A percentile compares a stretch with the other conserved stretches of the same genome.
Conservation (phyloP, 2,329 filamentous ascomycete genomes). For the Berkeleyomyces rouxiae region DNA sequence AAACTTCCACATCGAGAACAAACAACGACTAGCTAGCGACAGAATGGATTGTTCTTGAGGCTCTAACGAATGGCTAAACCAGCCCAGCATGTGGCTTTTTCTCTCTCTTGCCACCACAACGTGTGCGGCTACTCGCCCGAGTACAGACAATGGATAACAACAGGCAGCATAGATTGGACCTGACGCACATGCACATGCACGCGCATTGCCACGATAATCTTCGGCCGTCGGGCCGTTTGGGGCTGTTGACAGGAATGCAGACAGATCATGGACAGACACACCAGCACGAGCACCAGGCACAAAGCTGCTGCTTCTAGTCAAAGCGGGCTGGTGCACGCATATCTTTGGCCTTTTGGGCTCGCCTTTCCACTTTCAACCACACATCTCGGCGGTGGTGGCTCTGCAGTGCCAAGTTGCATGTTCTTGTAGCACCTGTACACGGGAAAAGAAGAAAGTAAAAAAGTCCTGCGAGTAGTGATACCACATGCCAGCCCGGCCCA, state of each 20-base stretch:
- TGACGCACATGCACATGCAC: not conserved
- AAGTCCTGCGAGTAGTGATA: no score
- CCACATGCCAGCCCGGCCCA: no score
- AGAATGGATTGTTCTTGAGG: not conserved
- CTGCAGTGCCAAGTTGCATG: not conserved
- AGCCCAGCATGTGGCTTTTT: no score
- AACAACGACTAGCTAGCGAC: not conserved
- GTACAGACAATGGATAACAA: no score
- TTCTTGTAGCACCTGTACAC: not conserved
- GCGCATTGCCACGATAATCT: not conserved
- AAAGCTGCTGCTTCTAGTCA: not conserved
- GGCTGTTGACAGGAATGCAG: not conserved
- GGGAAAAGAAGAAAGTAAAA: not conserved
- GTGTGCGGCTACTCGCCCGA: no score
- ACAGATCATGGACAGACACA: not conserved
- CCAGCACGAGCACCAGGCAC: not conserved
- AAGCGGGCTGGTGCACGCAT: not conserved
- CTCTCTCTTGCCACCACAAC: no score
- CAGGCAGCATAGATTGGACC: not conserved
- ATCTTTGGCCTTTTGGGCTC: not conserved
- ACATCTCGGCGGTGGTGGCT: not conserved
- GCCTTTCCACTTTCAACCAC: not conserved
- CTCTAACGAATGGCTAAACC: not conserved
- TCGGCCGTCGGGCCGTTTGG: not conserved
- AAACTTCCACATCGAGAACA: no score